Evolutionary conservation across 495 filamentous ascomycete genomes (phyloP), one percentile per base, ranked within the genome.

Genomic region (Copromyces sp.): DNA sequence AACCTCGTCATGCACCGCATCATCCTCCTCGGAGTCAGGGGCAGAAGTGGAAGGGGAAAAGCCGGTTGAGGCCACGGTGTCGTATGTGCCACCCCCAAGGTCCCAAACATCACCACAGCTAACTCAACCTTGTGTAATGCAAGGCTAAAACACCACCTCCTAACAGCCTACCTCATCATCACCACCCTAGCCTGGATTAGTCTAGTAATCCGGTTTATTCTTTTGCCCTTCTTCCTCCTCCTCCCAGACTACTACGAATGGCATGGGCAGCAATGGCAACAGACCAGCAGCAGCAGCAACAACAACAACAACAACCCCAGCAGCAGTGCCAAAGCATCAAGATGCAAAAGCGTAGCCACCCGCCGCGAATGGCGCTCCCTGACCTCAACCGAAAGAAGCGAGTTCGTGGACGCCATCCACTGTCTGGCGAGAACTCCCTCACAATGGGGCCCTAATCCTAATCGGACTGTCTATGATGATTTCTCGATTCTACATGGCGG

Each of bases 401-500:
- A 71, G 14, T 71, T 71, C 17, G 69, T 71, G 38, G 39, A 65
- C 9, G 69, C 69, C 12, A 71, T 71, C 8, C 44, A 71, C 12
- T 71, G 69, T 24, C 69, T 71, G 12, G 69, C 41, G 24, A n/a
- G 32, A 29, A 65, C 40, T 8, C 69, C 69, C 6, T 71, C 69
- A n/a, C 14, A 41, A 29, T 71, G 69, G 69, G 29, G 20, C 1
- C n/a, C 32, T 8, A 70, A 70, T 12, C n/a, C 32, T 8, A 70
- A 70, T 12, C 6, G 20, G 17, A 71, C 69, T 16, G 11, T 71
- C 35, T 71, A 71, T 12, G 69, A 71, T 44, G 69, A 71, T 3
- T 71, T 71, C 24, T 11, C 69, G 24, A 61, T 71, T 59, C 38
- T 71, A 3, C 69, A 71, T 53, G 69, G 69, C 12, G 69, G 69